Percentiles rank a stretch among this genome's conserved stretches.
These are phyloP conservation scores for Bjerkandera adusta DNA, from an alignment of 1,284 basidiomycete genomes.

Conservation along the genomic window DNA sequence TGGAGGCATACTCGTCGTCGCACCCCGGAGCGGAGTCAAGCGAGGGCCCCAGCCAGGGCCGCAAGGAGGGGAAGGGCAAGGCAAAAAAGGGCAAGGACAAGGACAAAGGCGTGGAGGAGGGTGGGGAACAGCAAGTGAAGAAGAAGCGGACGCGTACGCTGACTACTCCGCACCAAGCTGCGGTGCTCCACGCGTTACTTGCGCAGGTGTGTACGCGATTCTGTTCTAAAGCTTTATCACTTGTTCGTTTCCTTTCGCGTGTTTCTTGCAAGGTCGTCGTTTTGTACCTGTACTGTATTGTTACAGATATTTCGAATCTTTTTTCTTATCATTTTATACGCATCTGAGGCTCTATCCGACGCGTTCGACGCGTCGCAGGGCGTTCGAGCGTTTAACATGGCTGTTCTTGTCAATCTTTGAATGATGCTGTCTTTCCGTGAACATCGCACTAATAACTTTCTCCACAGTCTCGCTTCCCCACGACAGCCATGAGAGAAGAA, in stretches of 20 bases:
- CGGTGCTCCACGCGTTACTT: conserved; percentile 75
- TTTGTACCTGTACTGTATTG: too few relatives aligned
- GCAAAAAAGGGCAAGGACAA: not conserved
- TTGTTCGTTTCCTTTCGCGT: conserved; percentile 6
- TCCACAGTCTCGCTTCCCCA: conserved; percentile 77
- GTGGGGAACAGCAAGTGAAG: conserved; percentile 43
- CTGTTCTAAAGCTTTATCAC: not conserved
- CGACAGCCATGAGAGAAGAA: conserved; percentile 80
- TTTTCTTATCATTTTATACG: too few relatives aligned
- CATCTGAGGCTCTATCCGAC: too few relatives aligned
- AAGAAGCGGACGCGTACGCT: conserved; percentile 79
- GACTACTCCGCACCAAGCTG: conserved; percentile 82
- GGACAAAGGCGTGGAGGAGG: not conserved
- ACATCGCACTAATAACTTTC: not conserved
- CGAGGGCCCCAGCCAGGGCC: not conserved
- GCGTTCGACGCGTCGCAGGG: too few relatives aligned
- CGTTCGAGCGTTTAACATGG: too few relatives aligned
- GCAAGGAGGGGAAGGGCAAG: not conserved
- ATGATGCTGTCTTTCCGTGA: conserved; percentile 10
- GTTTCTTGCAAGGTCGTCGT: too few relatives aligned
- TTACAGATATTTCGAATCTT: too few relatives aligned
- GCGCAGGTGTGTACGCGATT: conserved; percentile 56
- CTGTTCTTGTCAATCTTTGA: too few relatives aligned
- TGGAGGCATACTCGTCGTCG: conserved; percentile 23
- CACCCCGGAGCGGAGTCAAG: too few relatives aligned